A percentile compares a stretch with the other conserved stretches of the same genome.
phyloP scores from a whole-genome alignment of 169 alveolate species.

The Babesia bigemina region DNA sequence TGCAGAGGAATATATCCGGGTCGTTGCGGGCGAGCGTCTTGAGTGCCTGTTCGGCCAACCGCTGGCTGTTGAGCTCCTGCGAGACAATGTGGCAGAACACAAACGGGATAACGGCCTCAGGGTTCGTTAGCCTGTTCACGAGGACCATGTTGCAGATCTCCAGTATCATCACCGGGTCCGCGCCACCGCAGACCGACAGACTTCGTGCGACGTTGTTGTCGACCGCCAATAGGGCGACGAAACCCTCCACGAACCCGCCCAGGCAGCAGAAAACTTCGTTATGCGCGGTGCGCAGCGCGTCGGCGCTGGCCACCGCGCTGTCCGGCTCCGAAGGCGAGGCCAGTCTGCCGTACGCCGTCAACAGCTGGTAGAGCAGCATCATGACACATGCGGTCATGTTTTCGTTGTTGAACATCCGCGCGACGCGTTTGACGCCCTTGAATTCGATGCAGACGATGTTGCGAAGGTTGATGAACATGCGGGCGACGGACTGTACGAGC shows the following conservation, averaged over 20 bases:
- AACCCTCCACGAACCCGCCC: slow-evolving; percentile 14
- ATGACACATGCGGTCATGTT: slow-evolving; percentile 11
- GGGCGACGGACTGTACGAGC: slow-evolving; percentile 46
- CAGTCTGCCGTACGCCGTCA: slow-evolving; percentile 17
- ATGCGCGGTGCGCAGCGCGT: not conserved
- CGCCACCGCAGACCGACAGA: not conserved
- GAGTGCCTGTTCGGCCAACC: slow-evolving; percentile 51
- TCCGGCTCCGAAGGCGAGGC: slow-evolving; percentile 9
- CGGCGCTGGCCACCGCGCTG: not conserved
- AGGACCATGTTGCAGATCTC: slow-evolving; percentile 48
- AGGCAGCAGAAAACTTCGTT: slow-evolving; percentile 14
- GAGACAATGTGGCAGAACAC: slow-evolving; percentile 44
- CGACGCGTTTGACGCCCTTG: slow-evolving; percentile 21
- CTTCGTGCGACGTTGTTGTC: not conserved
- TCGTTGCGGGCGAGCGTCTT: slow-evolving; percentile 47
- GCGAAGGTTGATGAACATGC: slow-evolving; percentile 27
- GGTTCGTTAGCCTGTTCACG: slow-evolving; percentile 52
- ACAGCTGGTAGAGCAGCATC: slow-evolving; percentile 50
- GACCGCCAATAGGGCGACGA: not conserved
- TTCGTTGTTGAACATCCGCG: slow-evolving; percentile 14
- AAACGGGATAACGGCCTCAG: slow-evolving; percentile 41
- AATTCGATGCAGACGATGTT: slow-evolving; percentile 21
- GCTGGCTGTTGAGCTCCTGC: slow-evolving; percentile 44
- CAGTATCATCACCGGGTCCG: slow-evolving; percentile 31
- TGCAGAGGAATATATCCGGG: slow-evolving; percentile 34